Base-by-base conservation (phyloP, 495 filamentous ascomycete species). In the Cercophora sp. region DNA sequence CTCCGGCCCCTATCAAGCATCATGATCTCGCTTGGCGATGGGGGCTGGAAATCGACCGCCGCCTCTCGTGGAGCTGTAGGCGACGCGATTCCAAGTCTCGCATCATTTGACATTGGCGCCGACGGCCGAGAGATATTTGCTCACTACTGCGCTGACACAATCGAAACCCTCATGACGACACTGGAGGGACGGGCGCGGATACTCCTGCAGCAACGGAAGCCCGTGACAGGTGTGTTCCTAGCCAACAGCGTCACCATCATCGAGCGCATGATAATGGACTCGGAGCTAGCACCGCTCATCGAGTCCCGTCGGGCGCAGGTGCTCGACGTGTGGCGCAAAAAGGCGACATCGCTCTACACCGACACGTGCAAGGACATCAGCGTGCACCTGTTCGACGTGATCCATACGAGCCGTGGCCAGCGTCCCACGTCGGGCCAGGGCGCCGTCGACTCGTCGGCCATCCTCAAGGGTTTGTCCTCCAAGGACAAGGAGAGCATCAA, bases 401-500 rank as follows among this genome's bases (percentile, higher is more conserved):
- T 91, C 54, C 91, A 95, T 71, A 97, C 91, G 1, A 92, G 82
- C 64, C 85, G 87, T 23, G 61, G 52, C 3, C 62, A 68, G 31
- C 81, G 89, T 3, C 87, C 89, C 5, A 77, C 82, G 5, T 89
- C 87, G 5, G 81, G 86, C 24, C 79, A 79, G 29, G 75, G 81
- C 4, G 69, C 74, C 13, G 78, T 87, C 20, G 86, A 91, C 63
- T 91, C 87, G 6, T 82, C 83, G 13, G 85, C 84, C 9, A 86
- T 96, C 46, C 75, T 96, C 59, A 93, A 95, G 65, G 78, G 79
- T 4, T 74, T 98, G 8, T 82, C 78, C 43, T 88, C 84, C 61
- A 94, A 93, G 64, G 93, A 97, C 58, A 93, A 90, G 63, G 93
- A 97, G 62, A 85, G 83, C 10, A 92, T 96, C 68, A 99, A 97